Conservation (phyloP, 805 yeast species). For the Blastobotrys mokoenaii region DNA sequence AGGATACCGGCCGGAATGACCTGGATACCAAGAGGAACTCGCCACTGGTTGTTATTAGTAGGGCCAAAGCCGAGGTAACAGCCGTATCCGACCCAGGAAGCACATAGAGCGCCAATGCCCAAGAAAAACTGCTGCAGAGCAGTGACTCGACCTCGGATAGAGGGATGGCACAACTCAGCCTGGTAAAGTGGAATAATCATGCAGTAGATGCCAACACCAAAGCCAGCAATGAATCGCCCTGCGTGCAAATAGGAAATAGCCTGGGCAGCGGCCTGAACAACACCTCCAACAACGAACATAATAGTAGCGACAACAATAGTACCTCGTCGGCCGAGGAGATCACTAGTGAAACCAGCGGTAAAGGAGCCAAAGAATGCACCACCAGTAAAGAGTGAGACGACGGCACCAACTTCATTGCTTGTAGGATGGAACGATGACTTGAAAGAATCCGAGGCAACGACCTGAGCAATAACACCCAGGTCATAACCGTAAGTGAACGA, state of each 20-base stretch:
- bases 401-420: constrained; percentile 5
- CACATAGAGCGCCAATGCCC: constrained; percentile 28
- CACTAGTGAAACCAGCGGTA: constrained; percentile 51
- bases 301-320: constrained; percentile 45
- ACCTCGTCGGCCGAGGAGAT: constrained; percentile 53
- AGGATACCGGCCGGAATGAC: constrained; percentile 39
- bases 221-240: constrained; percentile 46
- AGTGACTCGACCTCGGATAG: constrained; percentile 27
- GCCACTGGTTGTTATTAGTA: constrained; percentile 19
- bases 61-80: constrained; percentile 18
- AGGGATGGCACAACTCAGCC: constrained; percentile 36
- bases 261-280: constrained; percentile 23
- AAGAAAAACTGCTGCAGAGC: constrained; percentile 25
- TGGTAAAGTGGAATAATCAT: constrained; percentile 46
- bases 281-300: constrained; percentile 25
- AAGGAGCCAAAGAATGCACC: constrained; percentile 40
- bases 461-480: constrained; percentile 27
- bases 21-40: constrained; percentile 42
- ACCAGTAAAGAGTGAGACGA: constrained; percentile 16
- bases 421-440: constrained; percentile 9
- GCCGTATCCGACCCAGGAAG: constrained; percentile 24
- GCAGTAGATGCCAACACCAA: constrained; percentile 48
- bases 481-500: constrained; percentile 27
- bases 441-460: constrained; percentile 26
- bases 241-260: constrained; percentile 35